These are phyloP conservation scores for Fusarium chaquense DNA, from an alignment of 2,329 filamentous ascomycete species.

Conservation along the genomic window DNA sequence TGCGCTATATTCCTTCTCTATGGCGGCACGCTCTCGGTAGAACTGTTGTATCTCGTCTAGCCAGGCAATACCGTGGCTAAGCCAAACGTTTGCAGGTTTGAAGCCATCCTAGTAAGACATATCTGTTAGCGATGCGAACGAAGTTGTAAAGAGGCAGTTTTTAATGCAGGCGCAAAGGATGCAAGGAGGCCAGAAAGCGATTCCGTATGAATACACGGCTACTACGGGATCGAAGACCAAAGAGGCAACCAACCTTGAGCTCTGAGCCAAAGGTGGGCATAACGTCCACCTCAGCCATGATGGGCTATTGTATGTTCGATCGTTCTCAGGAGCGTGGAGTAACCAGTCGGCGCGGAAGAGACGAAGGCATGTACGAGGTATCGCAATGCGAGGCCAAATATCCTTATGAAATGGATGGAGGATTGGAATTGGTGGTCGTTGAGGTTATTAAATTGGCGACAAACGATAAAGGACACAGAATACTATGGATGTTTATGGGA, in stretches of 20 bases:
- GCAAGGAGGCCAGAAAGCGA: neutral
- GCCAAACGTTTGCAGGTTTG: constrained; percentile 94
- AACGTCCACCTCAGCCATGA: constrained; percentile 85
- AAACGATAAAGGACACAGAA: neutral
- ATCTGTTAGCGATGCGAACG: constrained; percentile 17
- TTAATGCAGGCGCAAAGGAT: constrained; percentile 28
- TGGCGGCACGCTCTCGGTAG: constrained; percentile 91
- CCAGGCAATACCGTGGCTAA: constrained; percentile 89
- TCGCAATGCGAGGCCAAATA: constrained; percentile 9
- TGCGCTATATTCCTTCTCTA: constrained; percentile 96
- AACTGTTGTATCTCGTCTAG: constrained; percentile 97
- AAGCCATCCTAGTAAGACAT: constrained; percentile 84
- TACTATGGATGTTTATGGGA: neutral
- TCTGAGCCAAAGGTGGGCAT: constrained; percentile 91
- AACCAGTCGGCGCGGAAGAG: constrained; percentile 33
- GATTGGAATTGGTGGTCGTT: constrained; percentile 19
- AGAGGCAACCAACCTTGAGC: constrained; percentile 77
- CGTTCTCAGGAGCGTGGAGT: constrained; percentile 37
- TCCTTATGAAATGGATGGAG: neutral
- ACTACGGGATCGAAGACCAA: neutral
- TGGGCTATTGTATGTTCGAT: constrained; percentile 38
- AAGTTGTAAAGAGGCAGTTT: constrained; percentile 13
- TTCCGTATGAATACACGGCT: neutral
- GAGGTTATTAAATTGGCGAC: constrained; percentile 27
- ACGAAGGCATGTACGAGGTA: constrained; percentile 40